Base-by-base conservation (phyloP, 2,329 filamentous ascomycete genomes). In the Fusarium nisikadoi region DNA sequence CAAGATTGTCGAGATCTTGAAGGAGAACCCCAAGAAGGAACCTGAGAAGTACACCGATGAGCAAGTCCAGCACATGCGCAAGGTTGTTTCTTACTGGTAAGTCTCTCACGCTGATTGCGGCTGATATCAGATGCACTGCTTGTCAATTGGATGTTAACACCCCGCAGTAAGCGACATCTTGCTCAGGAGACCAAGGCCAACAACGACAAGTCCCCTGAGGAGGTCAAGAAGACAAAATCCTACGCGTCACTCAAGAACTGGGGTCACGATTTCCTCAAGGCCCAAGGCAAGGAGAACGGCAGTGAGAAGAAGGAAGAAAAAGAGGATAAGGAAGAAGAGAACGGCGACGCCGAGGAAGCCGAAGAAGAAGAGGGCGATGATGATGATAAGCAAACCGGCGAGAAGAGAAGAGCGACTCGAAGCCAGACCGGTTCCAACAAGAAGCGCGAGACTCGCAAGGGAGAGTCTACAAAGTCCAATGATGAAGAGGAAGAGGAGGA, bases 201-300 rank as follows among this genome's bases (percentile, higher is more conserved):
- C 74, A 81, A 84, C 62, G 83, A 90, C 71, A 88, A 88, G 55
- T 78, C 84, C 1, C 67, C 77, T 0, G 81, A 82, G 17, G 82
- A 85, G n/a, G 77, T 84, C 12, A 84, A 84, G 52, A 81, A 84
- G 79, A 86, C 84, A 38, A 86, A 86, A 70, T 86, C 83, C 1
- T 90, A 91, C 52, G 88, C 86, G 33, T 89, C 86, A 8, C 80
- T 91, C 71, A 90, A 90, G 83, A 91, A 91, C 65, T 90, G 88
- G 88, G 86, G 86, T 0, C 86, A 89, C 70, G 87, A 89, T 77
- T 79, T 84, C 25, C 78, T 87, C 65, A 88, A 88, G 75, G 80
- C 80, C 5, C 68, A 75, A 3, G 71, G 70, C 3, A 71, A 72
- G 3, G 33, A 72, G 41, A 39, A 52, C 0, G 63, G 64, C 1